Conservation (phyloP, 2,329 filamentous ascomycete species). For the Basipetospora chlamydospora region DNA sequence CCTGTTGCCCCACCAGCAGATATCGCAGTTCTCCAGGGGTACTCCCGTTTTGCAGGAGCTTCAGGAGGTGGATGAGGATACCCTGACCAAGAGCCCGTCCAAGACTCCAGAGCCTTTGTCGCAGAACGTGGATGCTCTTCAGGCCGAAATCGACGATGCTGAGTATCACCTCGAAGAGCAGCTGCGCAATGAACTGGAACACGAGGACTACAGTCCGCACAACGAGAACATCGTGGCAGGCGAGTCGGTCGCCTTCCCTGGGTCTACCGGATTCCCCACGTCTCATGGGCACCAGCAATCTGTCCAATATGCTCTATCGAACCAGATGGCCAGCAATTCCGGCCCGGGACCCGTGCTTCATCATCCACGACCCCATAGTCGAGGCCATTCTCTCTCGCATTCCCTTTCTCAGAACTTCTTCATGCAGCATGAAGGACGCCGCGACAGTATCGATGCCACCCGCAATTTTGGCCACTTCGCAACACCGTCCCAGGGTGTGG, state of each 20-base stretch:
- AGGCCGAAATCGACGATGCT: constrained; percentile 72
- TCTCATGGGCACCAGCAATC: constrained; percentile 29
- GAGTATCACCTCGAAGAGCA: constrained; percentile 76
- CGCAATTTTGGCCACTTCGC: constrained; percentile 22
- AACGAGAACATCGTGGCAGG: constrained; percentile 22
- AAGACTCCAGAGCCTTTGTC: constrained; percentile 36
- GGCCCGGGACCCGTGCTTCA: constrained; percentile 46
- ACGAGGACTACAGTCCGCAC: constrained; percentile 61
- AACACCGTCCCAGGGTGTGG: constrained; percentile 21
- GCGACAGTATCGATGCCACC: constrained; percentile 22
- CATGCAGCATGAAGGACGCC: constrained; percentile 36
- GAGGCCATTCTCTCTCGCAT: constrained; percentile 57
- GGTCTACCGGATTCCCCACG: constrained; percentile 13
- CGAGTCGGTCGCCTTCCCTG: background rate
- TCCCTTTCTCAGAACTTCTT: constrained; percentile 42
- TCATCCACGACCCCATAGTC: constrained; percentile 59
- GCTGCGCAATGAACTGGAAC: constrained; percentile 63
- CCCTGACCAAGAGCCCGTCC: constrained; percentile 32
- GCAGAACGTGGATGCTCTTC: constrained; percentile 52
- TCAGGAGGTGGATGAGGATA: constrained; percentile 58
- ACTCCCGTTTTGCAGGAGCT: constrained; percentile 56
- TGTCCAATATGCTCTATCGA: constrained; percentile 31
- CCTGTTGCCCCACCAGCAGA: constrained; percentile 39
- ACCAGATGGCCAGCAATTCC: constrained; percentile 38
- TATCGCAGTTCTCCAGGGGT: constrained; percentile 38